Percentiles rank a stretch among this genome's conserved stretches.
phyloP scores from a whole-genome alignment of 768 basidiomycete genomes.

The Termitomyces sp. region DNA sequence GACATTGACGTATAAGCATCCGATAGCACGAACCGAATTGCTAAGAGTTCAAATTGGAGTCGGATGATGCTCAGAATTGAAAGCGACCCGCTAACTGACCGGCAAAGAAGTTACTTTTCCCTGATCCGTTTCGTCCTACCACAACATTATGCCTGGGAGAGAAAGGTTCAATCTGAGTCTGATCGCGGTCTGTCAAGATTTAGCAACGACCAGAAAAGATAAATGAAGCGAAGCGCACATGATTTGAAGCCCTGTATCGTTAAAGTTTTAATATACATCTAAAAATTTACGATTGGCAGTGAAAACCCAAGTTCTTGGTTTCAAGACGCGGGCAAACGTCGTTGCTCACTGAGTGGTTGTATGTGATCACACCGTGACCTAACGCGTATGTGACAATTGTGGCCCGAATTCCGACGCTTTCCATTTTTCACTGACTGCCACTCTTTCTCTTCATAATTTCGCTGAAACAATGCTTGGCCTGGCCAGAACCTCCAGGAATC shows the following conservation, averaged over 20 bases:
- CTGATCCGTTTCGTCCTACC: constrained; percentile 94
- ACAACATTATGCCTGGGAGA: constrained; percentile 93
- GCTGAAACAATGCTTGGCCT: constrained; percentile 1
- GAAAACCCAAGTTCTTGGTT: background rate
- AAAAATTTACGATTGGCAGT: background rate
- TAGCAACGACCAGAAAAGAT: background rate
- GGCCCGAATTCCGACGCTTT: background rate
- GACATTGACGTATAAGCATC: constrained; percentile 97
- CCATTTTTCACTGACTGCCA: background rate
- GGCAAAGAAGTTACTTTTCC: constrained; percentile 98
- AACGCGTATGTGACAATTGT: constrained; percentile 11
- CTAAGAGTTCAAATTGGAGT: constrained; percentile 28
- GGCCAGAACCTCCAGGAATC: background rate
- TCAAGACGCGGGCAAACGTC: background rate
- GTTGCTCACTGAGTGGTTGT: background rate
- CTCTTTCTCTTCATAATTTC: background rate
- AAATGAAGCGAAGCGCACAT: constrained; percentile 45
- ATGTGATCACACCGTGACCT: constrained; percentile 5
- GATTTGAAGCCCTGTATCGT: constrained; percentile 98
- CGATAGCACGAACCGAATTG: constrained; percentile 95
- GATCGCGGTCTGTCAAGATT: constrained; percentile 62
- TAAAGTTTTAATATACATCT: constrained; percentile 83
- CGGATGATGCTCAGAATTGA: background rate
- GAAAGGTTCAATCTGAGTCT: constrained; percentile 93
- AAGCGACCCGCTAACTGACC: constrained; percentile 42